Evolutionary conservation across 805 yeast genomes (phyloP).

Genomic region (Lachancea mirantina): DNA sequence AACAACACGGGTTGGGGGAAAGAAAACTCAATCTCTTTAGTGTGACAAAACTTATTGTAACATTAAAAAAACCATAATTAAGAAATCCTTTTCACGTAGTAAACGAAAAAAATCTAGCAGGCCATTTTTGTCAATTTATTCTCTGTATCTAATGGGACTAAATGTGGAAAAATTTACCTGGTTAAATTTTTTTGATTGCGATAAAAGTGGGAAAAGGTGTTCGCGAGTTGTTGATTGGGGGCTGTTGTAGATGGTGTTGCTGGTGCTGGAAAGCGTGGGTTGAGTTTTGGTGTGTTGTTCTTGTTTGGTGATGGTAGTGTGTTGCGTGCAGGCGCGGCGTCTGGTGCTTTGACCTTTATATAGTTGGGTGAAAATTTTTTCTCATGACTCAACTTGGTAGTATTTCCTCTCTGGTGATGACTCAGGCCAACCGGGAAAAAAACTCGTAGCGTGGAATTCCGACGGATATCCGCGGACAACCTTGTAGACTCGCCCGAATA

Average conservation of each 20-base stretch:
- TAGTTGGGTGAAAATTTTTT: too few species aligned
- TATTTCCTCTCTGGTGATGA: too few species aligned
- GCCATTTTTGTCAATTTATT: conserved; percentile 16
- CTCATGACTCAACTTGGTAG: too few species aligned
- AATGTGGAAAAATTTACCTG: conserved; percentile 8
- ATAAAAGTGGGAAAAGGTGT: conserved; percentile 9
- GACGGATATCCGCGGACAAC: too few species aligned
- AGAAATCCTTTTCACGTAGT: conserved; percentile 8
- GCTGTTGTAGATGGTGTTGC: conserved; percentile 6
- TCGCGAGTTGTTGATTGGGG: too few species aligned
- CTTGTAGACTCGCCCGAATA: too few species aligned
- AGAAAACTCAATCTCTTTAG: conserved; percentile 1
- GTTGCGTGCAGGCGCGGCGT: too few species aligned
- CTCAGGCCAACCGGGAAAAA: too few species aligned
- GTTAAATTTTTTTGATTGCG: conserved; percentile 18
- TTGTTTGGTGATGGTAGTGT: too few species aligned
- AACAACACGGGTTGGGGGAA: conserved; percentile 3
- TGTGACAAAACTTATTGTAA: conserved; percentile 4
- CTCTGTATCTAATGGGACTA: conserved; percentile 2
- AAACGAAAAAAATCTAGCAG: conserved; percentile 19
- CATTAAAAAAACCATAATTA: conserved; percentile 8
- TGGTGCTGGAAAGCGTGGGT: conserved; percentile 4
- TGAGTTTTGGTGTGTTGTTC: background rate
- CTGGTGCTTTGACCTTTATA: too few species aligned
- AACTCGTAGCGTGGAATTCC: too few species aligned